Percentiles rank a stretch among this genome's conserved stretches.
These are phyloP conservation scores for Boletus sensibilis DNA, from an alignment of 768 basidiomycete genomes.

Conservation along the genomic window DNA sequence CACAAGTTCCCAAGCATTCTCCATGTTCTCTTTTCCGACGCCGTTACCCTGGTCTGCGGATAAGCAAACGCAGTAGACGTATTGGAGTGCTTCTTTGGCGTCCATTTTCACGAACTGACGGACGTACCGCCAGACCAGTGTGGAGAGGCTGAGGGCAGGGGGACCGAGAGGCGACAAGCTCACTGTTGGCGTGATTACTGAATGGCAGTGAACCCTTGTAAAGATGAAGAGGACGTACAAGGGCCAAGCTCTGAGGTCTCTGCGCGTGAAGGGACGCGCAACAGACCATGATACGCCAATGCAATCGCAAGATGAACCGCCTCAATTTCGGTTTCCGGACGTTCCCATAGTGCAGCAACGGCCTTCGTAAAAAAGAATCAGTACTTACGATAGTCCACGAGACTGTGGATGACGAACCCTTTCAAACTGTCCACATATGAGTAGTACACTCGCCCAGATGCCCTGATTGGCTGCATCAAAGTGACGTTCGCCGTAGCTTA, in stretches of 20 bases:
- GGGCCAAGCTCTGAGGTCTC: conserved; percentile 85
- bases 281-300: conserved; percentile 87
- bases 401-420: conserved; percentile 48
- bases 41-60: conserved; percentile 67
- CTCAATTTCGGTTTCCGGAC: conserved; percentile 84
- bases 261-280: conserved; percentile 77
- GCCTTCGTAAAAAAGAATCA: conserved; percentile 50
- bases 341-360: conserved; percentile 86
- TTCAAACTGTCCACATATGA: conserved; percentile 95
- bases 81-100: conserved; percentile 91
- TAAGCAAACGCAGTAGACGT: conserved; percentile 84
- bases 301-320: conserved; percentile 93
- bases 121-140: conserved; percentile 89
- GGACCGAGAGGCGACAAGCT: conserved; percentile 64
- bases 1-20: conserved; percentile 76
- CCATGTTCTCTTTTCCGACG: conserved; percentile 82
- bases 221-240: conserved; percentile 46
- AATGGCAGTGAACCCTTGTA: not conserved
- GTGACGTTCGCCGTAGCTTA: conserved; percentile 79
- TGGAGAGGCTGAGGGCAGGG: conserved; percentile 77
- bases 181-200: conserved; percentile 43
- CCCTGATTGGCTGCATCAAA: conserved; percentile 69
- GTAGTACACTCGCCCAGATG: conserved; percentile 78
- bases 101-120: conserved; percentile 92
- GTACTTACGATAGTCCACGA: not conserved